Conservation (phyloP, 805 yeast species). For the Yamadazyma sp. region DNA sequence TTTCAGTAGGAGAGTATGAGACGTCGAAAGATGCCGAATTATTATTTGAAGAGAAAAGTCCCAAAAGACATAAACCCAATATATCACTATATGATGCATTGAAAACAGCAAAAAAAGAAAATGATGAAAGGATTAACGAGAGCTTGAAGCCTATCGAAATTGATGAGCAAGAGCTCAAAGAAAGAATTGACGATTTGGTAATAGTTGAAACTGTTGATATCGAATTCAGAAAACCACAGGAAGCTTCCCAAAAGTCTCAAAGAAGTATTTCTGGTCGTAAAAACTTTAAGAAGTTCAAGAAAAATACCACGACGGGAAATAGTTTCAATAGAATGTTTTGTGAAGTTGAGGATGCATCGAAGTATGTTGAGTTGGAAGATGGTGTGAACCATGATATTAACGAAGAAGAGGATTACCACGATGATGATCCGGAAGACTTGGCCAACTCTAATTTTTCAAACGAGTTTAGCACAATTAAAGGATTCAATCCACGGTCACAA, state of each 20-base stretch:
- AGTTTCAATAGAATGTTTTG: not conserved
- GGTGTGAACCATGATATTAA: not conserved
- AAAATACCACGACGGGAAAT: slow-evolving; percentile 15
- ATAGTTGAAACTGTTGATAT: slow-evolving; percentile 30
- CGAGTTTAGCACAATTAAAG: slow-evolving; percentile 1
- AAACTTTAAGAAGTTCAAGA: slow-evolving; percentile 32
- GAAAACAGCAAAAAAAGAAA: slow-evolving; percentile 21
- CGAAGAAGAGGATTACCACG: not conserved
- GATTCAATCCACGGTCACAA: slow-evolving; percentile 4
- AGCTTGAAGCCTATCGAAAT: slow-evolving; percentile 15
- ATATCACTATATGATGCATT: slow-evolving; percentile 27
- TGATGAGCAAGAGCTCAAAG: slow-evolving; percentile 12
- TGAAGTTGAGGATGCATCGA: not conserved
- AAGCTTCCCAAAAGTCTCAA: not conserved
- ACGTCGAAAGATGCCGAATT: slow-evolving; percentile 2
- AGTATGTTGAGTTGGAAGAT: not conserved
- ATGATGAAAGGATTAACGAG: slow-evolving; percentile 18
- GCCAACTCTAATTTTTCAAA: not conserved
- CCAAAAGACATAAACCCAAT: not conserved
- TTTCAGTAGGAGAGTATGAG: not conserved
- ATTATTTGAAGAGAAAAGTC: slow-evolving; percentile 2
- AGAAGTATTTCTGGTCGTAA: slow-evolving; percentile 11
- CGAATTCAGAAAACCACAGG: slow-evolving; percentile 9
- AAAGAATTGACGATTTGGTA: slow-evolving; percentile 21
- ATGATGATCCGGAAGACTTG: slow-evolving; percentile 1